Conservation (phyloP, 2,329 filamentous ascomycete genomes). For the Stromatinia cepivora region DNA sequence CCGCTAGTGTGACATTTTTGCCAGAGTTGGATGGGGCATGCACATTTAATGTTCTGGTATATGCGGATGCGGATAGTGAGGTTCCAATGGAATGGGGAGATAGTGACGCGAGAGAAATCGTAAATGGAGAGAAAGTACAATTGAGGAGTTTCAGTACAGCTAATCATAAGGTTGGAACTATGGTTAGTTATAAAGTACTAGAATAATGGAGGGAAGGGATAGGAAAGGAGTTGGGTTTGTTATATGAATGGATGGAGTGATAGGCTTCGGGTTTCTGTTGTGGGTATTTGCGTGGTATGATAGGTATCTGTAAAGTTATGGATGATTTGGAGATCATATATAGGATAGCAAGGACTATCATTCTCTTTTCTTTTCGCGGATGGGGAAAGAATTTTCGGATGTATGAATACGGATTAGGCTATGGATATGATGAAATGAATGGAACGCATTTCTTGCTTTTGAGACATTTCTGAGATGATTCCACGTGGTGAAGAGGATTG, state of each 20-base stretch:
- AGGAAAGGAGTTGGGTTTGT: constrained; percentile 1
- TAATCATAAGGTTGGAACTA: constrained; percentile 88
- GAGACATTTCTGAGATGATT: background rate
- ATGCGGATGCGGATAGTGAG: constrained; percentile 93
- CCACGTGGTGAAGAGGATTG: no score
- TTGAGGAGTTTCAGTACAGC: constrained; percentile 94
- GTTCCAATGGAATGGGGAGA: constrained; percentile 99
- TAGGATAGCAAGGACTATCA: constrained; percentile 20
- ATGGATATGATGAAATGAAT: background rate
- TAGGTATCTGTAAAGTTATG: constrained; percentile 18
- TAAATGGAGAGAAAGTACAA: constrained; percentile 90
- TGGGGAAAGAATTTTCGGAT: background rate
- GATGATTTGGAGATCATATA: constrained; percentile 8
- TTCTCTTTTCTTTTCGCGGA: background rate
- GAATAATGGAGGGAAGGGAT: constrained; percentile 40
- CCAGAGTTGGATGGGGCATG: constrained; percentile 92
- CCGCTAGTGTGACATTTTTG: constrained; percentile 93
- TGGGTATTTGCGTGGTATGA: constrained; percentile 1
- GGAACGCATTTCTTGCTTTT: background rate
- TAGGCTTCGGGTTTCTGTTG: background rate
- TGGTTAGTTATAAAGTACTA: constrained; percentile 79
- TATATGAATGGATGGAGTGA: background rate
- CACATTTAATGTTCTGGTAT: constrained; percentile 98
- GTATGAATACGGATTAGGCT: background rate
- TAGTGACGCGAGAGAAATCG: constrained; percentile 95